Percentiles rank a stretch among this genome's conserved stretches.
Conservation (phyloP, 192 early-diverging fungal species). For the Neocallimastix lanati region DNA sequence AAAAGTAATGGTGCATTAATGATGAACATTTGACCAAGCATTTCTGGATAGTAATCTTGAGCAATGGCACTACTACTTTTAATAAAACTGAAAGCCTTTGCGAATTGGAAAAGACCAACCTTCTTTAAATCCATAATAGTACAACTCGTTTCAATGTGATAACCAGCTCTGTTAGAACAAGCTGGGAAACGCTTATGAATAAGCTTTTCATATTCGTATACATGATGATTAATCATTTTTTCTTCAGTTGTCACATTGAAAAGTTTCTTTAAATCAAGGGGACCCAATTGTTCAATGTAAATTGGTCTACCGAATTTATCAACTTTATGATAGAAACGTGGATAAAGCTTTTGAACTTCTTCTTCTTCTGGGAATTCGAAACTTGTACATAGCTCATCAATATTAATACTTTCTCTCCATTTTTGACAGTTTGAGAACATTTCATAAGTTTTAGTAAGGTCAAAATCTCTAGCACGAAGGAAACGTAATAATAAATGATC, state of each 20-base stretch:
- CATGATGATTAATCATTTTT: slow-evolving; percentile 51
- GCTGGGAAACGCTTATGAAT: slow-evolving; percentile 52
- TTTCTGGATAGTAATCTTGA: slow-evolving; percentile 89
- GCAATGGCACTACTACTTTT: slow-evolving; percentile 62
- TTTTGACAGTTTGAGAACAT: slow-evolving; percentile 51
- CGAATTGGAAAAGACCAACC: slow-evolving; percentile 56
- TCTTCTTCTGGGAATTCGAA: slow-evolving; percentile 49
- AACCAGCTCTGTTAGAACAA: slow-evolving; percentile 43
- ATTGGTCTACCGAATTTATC: slow-evolving; percentile 80
- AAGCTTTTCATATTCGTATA: slow-evolving; percentile 56
- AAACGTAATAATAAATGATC: slow-evolving; percentile 53
- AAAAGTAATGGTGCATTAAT: slow-evolving; percentile 88
- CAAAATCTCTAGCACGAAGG: slow-evolving; percentile 53
- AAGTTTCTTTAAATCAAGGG: slow-evolving; percentile 39
- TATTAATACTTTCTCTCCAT: slow-evolving; percentile 42
- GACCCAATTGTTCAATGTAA: slow-evolving; percentile 78
- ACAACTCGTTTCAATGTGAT: slow-evolving; percentile 60
- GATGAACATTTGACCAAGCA: slow-evolving; percentile 74
- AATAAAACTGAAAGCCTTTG: slow-evolving; percentile 44
- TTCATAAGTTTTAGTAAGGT: slow-evolving; percentile 38
- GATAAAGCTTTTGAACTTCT: slow-evolving; percentile 43
- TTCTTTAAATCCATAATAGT: slow-evolving; percentile 84
- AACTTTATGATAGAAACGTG: slow-evolving; percentile 70
- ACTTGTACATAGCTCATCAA: slow-evolving; percentile 2
- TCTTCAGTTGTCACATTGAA: slow-evolving; percentile 45